A percentile compares a stretch with the other conserved stretches of the same genome.
Conservation (phyloP, 176 grass and related monocot genomes). For the Musa itinerans region DNA sequence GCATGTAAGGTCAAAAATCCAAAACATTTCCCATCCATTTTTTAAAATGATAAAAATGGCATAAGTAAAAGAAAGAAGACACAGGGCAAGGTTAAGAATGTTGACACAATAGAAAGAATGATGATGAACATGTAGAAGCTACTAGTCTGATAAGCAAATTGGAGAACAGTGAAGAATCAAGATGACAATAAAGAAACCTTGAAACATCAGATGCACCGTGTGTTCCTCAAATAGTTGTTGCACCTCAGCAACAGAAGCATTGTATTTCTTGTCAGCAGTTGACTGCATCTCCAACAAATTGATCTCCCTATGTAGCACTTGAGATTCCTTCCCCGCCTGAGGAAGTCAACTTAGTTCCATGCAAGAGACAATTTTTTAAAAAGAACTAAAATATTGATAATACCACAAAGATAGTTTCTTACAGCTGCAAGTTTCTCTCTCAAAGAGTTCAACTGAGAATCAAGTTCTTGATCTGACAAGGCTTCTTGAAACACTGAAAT, state of each 20-base stretch:
- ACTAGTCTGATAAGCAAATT: neutral
- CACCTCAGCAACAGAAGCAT: slow-evolving; percentile 35
- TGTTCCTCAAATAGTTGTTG: slow-evolving; percentile 32
- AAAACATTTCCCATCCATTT: too few species aligned
- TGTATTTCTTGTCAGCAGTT: slow-evolving; percentile 21
- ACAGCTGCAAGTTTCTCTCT: slow-evolving; percentile 37
- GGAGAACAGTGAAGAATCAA: neutral
- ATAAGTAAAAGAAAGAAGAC: neutral
- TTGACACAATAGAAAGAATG: neutral
- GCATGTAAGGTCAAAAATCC: too few species aligned
- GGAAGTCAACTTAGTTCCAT: slow-evolving; percentile 6
- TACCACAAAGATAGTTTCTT: slow-evolving; percentile 7
- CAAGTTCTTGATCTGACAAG: slow-evolving; percentile 17
- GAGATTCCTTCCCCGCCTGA: slow-evolving; percentile 44
- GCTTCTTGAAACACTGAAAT: slow-evolving; percentile 21
- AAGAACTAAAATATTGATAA: neutral
- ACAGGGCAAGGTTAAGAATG: neutral
- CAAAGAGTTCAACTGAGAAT: slow-evolving; percentile 31
- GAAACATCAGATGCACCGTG: slow-evolving; percentile 28
- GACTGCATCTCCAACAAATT: slow-evolving; percentile 35
- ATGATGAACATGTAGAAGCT: neutral
- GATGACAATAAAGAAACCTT: slow-evolving; percentile 14
- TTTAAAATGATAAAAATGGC: too few species aligned
- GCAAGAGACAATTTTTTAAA: slow-evolving; percentile 7
- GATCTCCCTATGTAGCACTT: slow-evolving; percentile 34